A percentile compares a stretch with the other conserved stretches of the same genome.
Evolutionary conservation across 2,329 filamentous ascomycete species (phyloP).

Genomic region (Pleomassaria siparia): DNA sequence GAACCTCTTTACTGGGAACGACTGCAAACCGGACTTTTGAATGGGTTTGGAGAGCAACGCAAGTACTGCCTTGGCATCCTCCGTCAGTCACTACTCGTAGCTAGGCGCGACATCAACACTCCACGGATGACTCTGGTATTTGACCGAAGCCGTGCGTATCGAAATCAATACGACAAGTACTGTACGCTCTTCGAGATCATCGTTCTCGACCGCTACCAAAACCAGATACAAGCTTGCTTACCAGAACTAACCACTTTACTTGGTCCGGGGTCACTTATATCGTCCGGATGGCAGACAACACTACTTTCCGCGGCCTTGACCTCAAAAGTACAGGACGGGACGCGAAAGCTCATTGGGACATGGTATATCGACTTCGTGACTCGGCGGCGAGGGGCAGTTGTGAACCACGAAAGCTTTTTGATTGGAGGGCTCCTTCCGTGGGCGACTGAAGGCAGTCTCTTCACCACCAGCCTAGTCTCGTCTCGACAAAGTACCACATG

Average conservation of each 20-base stretch:
- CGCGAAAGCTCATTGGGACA: conserved; percentile 49
- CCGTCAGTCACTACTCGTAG: conserved; percentile 41
- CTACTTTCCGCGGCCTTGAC: conserved; percentile 46
- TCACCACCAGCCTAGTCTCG: conserved; percentile 42
- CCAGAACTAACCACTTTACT: conserved; percentile 45
- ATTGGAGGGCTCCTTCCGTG: conserved; percentile 48
- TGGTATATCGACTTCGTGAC: conserved; percentile 45
- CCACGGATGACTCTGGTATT: conserved; percentile 24
- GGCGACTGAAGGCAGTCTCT: conserved; percentile 49
- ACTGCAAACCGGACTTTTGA: conserved; percentile 42
- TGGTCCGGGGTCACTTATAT: conserved; percentile 37
- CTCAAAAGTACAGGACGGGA: conserved; percentile 47
- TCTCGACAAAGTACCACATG: conserved; percentile 35
- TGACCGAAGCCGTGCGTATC: conserved; percentile 15
- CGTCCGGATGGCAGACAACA: conserved; percentile 45
- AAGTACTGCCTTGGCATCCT: conserved; percentile 51
- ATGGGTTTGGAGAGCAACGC: conserved; percentile 48
- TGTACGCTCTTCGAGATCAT: conserved; percentile 52
- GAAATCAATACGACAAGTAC: conserved; percentile 46
- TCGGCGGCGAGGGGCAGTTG: conserved; percentile 8
- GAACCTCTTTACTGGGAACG: conserved; percentile 44
- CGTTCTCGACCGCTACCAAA: conserved; percentile 51
- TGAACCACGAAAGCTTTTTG: conserved; percentile 40
- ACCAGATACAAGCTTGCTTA: conserved; percentile 51
- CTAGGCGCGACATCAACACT: conserved; percentile 28